Percentiles rank a stretch among this genome's conserved stretches.
Conservation (phyloP, 805 yeast species). For the Saccharomycopsis sp. region DNA sequence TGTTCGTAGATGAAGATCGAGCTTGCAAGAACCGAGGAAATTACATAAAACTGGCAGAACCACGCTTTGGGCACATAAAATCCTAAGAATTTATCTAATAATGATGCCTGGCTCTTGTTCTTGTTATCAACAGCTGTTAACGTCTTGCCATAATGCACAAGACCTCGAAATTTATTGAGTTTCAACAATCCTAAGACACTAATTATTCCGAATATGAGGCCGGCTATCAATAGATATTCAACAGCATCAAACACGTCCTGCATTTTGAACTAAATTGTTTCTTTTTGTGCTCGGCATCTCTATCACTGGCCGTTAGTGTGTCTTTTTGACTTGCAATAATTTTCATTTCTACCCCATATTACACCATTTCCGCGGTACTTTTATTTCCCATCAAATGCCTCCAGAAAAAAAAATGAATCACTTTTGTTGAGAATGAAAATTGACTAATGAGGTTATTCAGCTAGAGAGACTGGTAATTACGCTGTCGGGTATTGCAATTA, state of each 20-base stretch:
- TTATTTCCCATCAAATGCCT: no score
- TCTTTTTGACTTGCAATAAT: neutral
- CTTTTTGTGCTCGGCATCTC: neutral
- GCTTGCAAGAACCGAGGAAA: slow-evolving; percentile 33
- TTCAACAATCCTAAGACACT: neutral
- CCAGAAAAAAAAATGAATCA: no score
- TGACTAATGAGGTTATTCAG: no score
- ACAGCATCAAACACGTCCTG: neutral
- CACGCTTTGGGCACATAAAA: slow-evolving; percentile 54
- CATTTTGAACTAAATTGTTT: neutral
- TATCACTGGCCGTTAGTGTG: neutral
- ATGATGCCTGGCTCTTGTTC: neutral
- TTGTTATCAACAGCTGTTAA: slow-evolving; percentile 18
- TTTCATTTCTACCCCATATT: no score
- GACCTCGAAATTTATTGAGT: slow-evolving; percentile 18
- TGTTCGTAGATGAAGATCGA: neutral
- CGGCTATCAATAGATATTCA: neutral
- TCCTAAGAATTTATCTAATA: slow-evolving; percentile 22
- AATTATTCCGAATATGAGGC: neutral
- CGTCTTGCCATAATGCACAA: slow-evolving; percentile 44
- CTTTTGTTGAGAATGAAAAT: no score
- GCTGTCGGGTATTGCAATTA: no score
- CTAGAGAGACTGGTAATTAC: no score
- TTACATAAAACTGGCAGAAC: slow-evolving; percentile 57
- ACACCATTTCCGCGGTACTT: no score